These are phyloP conservation scores for Talaromyces sp. DNA, from an alignment of 2,329 filamentous ascomycete species.

Conservation along the genomic window DNA sequence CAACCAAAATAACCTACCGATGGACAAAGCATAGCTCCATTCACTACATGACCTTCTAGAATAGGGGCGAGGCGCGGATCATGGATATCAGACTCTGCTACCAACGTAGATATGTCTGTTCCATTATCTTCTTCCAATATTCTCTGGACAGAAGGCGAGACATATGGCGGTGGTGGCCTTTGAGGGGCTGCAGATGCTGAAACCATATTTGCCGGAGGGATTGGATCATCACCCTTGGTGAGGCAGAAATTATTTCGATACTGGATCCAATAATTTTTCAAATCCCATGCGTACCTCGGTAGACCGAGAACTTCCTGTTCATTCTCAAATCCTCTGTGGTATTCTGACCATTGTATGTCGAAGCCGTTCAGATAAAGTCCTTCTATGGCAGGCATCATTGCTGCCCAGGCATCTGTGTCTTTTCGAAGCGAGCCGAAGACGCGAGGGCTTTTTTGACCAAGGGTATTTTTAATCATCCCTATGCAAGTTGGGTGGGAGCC, in stretches of 20 bases:
- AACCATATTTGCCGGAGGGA: neutral
- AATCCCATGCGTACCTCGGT: slow-evolving; percentile 63
- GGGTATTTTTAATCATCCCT: neutral
- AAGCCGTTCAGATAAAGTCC: neutral
- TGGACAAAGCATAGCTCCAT: slow-evolving; percentile 9
- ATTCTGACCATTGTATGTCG: slow-evolving; percentile 64
- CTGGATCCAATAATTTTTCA: slow-evolving; percentile 68
- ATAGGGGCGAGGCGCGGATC: slow-evolving; percentile 9
- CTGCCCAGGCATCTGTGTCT: neutral
- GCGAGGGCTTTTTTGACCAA: neutral
- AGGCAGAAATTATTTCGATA: slow-evolving; percentile 67
- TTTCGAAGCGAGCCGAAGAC: neutral
- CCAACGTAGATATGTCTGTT: neutral
- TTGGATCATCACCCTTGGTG: slow-evolving; percentile 54
- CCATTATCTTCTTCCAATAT: neutral
- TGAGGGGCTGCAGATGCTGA: neutral
- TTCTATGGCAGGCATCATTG: neutral
- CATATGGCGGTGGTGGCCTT: neutral
- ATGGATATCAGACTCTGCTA: slow-evolving; percentile 16
- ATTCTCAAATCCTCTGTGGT: slow-evolving; percentile 51
- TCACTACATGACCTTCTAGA: slow-evolving; percentile 17
- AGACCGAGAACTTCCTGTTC: slow-evolving; percentile 31
- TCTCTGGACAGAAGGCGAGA: neutral
- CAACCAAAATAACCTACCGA: slow-evolving; percentile 20
- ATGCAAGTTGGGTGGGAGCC: neutral